phyloP scores from a whole-genome alignment of 495 filamentous ascomycete species.

The Penicillium diatomitis region DNA sequence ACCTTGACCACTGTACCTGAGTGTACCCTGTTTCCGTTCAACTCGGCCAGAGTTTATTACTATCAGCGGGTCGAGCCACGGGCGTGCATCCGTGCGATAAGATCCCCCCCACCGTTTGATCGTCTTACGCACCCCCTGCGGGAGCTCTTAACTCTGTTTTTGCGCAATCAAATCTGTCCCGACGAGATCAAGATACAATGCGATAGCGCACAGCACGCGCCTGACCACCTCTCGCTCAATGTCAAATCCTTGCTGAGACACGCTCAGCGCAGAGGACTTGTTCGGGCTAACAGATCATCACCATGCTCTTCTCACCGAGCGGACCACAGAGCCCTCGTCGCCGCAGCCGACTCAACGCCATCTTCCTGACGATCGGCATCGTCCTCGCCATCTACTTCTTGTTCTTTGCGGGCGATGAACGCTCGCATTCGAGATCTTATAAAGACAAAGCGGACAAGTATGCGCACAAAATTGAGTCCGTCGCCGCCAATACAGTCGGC shows the following conservation, averaged over 20 bases:
- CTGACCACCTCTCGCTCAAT: background rate
- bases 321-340: conserved; percentile 33
- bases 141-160: too few species aligned
- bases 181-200: too few species aligned
- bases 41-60: too few species aligned
- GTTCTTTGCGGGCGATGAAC: conserved; percentile 24
- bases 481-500: conserved; percentile 9
- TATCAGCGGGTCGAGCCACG: too few species aligned
- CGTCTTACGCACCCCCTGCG: too few species aligned
- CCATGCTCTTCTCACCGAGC: conserved; percentile 33
- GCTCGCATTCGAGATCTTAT: conserved; percentile 8
- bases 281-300: background rate
- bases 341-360: conserved; percentile 33
- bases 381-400: conserved; percentile 32
- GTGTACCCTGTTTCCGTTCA: too few species aligned
- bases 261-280: background rate
- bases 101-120: too few species aligned
- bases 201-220: too few species aligned
- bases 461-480: conserved; percentile 12
- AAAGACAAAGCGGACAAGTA: conserved; percentile 8
- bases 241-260: background rate
- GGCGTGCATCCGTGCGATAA: too few species aligned
- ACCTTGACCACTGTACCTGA: too few species aligned
- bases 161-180: too few species aligned
- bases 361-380: conserved; percentile 32